Base-by-base conservation (phyloP, 2,329 filamentous ascomycete species). In the Penicillium corylophilum region DNA sequence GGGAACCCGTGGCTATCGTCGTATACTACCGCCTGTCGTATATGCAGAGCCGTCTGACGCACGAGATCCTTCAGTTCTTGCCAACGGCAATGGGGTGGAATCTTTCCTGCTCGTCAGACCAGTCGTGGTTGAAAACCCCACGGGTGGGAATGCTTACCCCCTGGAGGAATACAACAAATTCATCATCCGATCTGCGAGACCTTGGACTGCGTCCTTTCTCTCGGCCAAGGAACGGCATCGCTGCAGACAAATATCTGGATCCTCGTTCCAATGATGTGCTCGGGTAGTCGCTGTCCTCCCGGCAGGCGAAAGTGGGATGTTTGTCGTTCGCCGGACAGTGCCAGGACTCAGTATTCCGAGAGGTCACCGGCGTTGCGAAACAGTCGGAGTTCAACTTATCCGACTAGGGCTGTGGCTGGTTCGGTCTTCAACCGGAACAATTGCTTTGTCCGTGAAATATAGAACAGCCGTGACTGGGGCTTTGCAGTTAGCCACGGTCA, bases 21-120 rank as follows among this genome's bases (percentile, higher is more conserved):
- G 47, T 74, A 75, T 18, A 75, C 73, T 16, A 75, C 73, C 1
- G 73, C 73, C 51, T 75, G 72, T 29, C 72, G 71, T 48, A 75
- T 74, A 55, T 75, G 73, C 38, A 72, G 51, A 26, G 73, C 73
- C 22, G 71, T 74, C 55, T 75, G 72, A 18, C 73, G 73, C 16
- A 75, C 69, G n/a, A 74, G 57, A 50, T 75, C 73, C 49, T 75
- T 75, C 36, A 75, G 56, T 58, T 75, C 73, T 58, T 75, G 73
- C 73, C 73, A 75, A 50, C 73, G 71, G 50, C 73, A 74, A 51
- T 74, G 71, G 10, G 70, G 61, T 44, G 73, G 73, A 46, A 75
- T 71, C 73, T 75, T 38, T 15, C 5, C 12, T 26, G 26, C 22
- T 16, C 15, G 31, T 49, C 26, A 46, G 48, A 61, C 42, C 49